Base-by-base conservation (phyloP, 1,284 basidiomycete genomes). In the Garcileccinum viscosum region DNA sequence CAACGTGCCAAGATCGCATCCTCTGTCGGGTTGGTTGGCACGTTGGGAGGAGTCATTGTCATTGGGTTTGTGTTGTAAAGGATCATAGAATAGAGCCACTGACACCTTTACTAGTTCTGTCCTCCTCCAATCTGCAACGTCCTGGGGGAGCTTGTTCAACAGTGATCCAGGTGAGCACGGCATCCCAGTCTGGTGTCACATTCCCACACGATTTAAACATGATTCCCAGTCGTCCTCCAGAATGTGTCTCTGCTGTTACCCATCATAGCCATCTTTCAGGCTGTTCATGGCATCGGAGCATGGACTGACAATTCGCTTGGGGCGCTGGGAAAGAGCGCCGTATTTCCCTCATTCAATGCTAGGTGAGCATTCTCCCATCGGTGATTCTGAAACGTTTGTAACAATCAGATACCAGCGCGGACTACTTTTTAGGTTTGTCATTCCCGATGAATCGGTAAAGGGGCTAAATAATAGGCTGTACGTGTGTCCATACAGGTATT, bases 141-240 rank as follows among this genome's bases (percentile, higher is more conserved):
- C 74, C 40, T 80, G 71, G 78, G 77, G 71, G 37, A 62, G 30
- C 32, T 35, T 78, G 66, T 80, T 77, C 40, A 78, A 76, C 50
- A 70, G 61, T 24, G 73, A 77, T 63, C 77, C 78, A 1, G 47
- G 70, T 77, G 64, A 65, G 74, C 64, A 33, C 35, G 53, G 7
- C 33, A n/a, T 22, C 8, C 1, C n/a, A n/a, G n/a, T n/a, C n/a
- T n/a, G 32, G 47, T 47, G 27, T 33, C 22, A 24, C 32, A 11
- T 30, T 66, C 27, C 30, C 2, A 17, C n/a, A n/a, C 24, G 12
- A 24, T 58, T 40, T 1, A 53, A 30, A 35, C 12, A 38, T 14
- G 35, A 9, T 62, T 37, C 15, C 5, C 9, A 77, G 78, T 65
- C 58, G 64, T 77, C 60, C 44, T 77, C 4, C 62, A 73, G 40